Conservation (phyloP, 1,284 basidiomycete genomes). For the Agroathelia rolfsii region DNA sequence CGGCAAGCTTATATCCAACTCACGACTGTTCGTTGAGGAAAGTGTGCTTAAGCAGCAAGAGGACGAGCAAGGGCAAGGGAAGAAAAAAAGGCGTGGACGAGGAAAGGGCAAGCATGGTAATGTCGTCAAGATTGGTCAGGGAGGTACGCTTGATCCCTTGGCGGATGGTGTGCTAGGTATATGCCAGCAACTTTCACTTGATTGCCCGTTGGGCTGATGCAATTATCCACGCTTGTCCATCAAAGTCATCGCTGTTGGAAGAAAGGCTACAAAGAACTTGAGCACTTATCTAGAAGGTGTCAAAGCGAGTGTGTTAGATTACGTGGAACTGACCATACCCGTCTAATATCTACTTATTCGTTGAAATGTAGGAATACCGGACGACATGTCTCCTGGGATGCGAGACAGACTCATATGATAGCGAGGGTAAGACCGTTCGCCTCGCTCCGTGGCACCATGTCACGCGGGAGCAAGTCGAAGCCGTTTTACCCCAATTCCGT, state of each 20-base stretch:
- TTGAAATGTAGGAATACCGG: slow-evolving; percentile 67
- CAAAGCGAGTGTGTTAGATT: slow-evolving; percentile 55
- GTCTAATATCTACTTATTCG: slow-evolving; percentile 12
- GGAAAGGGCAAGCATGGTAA: slow-evolving; percentile 23
- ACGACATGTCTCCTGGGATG: slow-evolving; percentile 89
- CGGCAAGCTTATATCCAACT: slow-evolving; percentile 72
- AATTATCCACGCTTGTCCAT: neutral
- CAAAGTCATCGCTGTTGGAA: slow-evolving; percentile 82
- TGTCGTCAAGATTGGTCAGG: slow-evolving; percentile 77
- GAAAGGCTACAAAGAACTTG: slow-evolving; percentile 87
- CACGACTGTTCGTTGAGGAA: slow-evolving; percentile 68
- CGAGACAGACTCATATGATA: slow-evolving; percentile 93
- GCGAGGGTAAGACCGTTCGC: slow-evolving; percentile 71
- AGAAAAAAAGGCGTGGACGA: slow-evolving; percentile 29
- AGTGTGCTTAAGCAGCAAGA: slow-evolving; percentile 38
- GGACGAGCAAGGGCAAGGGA: slow-evolving; percentile 26
- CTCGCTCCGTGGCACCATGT: slow-evolving; percentile 79
- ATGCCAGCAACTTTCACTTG: slow-evolving; percentile 12
- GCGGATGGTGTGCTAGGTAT: slow-evolving; percentile 87
- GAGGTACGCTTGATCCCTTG: slow-evolving; percentile 92
- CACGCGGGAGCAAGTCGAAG: slow-evolving; percentile 68
- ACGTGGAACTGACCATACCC: slow-evolving; percentile 1
- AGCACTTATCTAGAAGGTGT: slow-evolving; percentile 81
- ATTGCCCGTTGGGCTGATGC: slow-evolving; percentile 6
- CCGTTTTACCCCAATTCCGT: slow-evolving; percentile 65